phyloP scores from a whole-genome alignment of 2,329 filamentous ascomycete genomes.

The Epichloe gansuensis region DNA sequence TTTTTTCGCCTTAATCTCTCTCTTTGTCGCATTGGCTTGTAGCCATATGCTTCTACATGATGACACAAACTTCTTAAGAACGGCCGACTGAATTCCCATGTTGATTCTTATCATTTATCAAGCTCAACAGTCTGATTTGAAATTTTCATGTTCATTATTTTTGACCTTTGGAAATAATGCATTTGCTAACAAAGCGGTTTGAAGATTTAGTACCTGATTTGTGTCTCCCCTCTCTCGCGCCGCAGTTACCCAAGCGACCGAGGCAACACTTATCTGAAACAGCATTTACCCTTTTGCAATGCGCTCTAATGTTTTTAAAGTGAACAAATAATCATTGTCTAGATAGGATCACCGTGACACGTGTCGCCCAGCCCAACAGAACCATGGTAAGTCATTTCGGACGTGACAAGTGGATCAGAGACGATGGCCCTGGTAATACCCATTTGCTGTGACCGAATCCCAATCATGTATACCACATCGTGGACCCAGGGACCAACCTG shows the following conservation, averaged over 20 bases:
- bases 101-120: conserved; percentile 43
- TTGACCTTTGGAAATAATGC: neutral
- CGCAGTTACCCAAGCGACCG: too few relatives aligned
- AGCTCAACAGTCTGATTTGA: conserved; percentile 51
- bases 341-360: neutral
- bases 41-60: conserved; percentile 25
- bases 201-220: neutral
- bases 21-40: conserved; percentile 5
- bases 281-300: too few relatives aligned
- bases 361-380: too few relatives aligned
- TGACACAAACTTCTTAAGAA: conserved; percentile 49
- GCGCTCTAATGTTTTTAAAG: too few relatives aligned
- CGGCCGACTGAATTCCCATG: conserved; percentile 51
- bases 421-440: too few relatives aligned
- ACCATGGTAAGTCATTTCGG: too few relatives aligned
- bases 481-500: too few relatives aligned
- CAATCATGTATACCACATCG: too few relatives aligned
- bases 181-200: neutral
- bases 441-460: too few relatives aligned
- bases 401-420: too few relatives aligned
- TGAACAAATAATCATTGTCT: neutral
- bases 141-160: neutral
- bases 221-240: too few relatives aligned
- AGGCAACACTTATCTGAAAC: too few relatives aligned
- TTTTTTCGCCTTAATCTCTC: neutral